Percentiles rank a stretch among this genome's conserved stretches.
Evolutionary conservation across 2,329 filamentous ascomycete genomes (phyloP).

Genomic region (Domatiomyces globalis): DNA sequence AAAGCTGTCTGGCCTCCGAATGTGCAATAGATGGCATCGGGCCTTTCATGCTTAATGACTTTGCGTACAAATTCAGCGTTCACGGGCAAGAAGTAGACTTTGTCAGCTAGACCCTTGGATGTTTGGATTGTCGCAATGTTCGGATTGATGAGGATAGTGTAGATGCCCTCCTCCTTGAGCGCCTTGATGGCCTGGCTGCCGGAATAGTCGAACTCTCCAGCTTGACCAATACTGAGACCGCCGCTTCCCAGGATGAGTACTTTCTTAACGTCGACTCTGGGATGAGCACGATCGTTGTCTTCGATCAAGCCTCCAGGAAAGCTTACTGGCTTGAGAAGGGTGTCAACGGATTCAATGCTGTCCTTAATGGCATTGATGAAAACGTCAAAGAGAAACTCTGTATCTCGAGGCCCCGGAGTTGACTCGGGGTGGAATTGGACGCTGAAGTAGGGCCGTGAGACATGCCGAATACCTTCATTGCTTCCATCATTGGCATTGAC

Average conservation of each 20-base stretch:
- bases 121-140: constrained; percentile 99
- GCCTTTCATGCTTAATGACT: constrained; percentile 86
- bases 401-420: constrained; percentile 86
- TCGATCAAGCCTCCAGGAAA: constrained; percentile 76
- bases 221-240: constrained; percentile 92
- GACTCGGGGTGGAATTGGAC: constrained; percentile 99
- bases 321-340: constrained; percentile 57
- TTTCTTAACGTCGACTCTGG: constrained; percentile 78
- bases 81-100: constrained; percentile 96
- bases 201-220: constrained; percentile 97
- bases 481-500: constrained; percentile 97
- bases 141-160: constrained; percentile 95
- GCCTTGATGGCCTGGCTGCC: constrained; percentile 98
- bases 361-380: constrained; percentile 76
- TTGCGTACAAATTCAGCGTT: constrained; percentile 95
- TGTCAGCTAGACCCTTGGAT: constrained; percentile 91
- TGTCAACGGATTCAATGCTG: constrained; percentile 51
- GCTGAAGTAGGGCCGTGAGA: constrained; percentile 80
- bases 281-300: constrained; percentile 64
- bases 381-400: constrained; percentile 92
- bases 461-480: constrained; percentile 93
- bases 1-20: constrained; percentile 96
- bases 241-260: constrained; percentile 87
- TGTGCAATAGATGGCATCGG: constrained; percentile 93
- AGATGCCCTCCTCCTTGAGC: constrained; percentile 92